Evolutionary conservation across 169 alveolate species (phyloP), one percentile per base, ranked within the genome.

Genomic region (Plasmodium gonderi): DNA sequence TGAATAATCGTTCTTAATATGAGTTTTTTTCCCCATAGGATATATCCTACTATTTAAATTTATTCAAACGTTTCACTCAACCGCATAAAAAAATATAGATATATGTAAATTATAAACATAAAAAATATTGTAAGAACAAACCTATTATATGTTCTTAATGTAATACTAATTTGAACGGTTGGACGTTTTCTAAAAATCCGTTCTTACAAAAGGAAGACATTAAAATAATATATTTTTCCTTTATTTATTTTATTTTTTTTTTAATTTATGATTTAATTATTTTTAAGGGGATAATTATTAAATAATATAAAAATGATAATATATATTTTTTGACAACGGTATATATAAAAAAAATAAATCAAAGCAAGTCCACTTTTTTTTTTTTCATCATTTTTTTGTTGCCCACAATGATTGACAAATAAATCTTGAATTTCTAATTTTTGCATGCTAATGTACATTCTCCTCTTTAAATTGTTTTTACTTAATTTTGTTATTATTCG

Each of bases 361-460:
- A 3, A 9, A 33, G 26, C 49, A n/a, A 12, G 33, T 17, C 14
- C 20, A 36, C 26, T 3, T 7, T 54, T 54, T 74, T n/a, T 74
- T 40, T 40, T 17, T 47, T 38, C 8, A 31, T 11, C 49, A 74
- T 38, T 74, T 74, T 31, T 74, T 74, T 47, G 80, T 20, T 26
- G 20, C 33, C 7, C 11, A 38, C 26, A 14, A 33, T 38, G 31
- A 11, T 17, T 38, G 26, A 20, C 40, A 20, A 0, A 2, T 1
- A 74, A 40, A 14, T 31, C 5, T 33, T 17, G 20, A 17, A 17
- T 74, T 74, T 40, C 11, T n/a, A 33, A 4, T 74, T 40, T 74
- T 74, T n/a, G 64, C 65, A 38, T 74, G 80, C 60, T 42, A 38
- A 74, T 36, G 26, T 40, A 74, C 60, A 74, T 38, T 38, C 64